Percentiles rank a stretch among this genome's conserved stretches.
Conservation (phyloP, 2,329 filamentous ascomycete genomes). For the Helicocarpus griseus region DNA sequence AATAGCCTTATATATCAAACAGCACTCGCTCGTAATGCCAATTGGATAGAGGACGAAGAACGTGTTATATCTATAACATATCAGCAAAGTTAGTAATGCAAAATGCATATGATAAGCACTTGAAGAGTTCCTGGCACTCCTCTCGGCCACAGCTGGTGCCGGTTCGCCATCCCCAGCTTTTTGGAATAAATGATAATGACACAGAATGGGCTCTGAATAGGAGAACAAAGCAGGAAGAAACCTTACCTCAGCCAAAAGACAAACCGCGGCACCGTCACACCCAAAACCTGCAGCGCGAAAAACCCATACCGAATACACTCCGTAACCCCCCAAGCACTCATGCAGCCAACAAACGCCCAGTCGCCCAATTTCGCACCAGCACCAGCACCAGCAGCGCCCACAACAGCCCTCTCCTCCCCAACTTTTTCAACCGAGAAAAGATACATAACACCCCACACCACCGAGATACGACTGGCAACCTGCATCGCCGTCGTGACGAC, state of each 20-base stretch:
- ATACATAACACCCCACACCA: slow-evolving; percentile 77
- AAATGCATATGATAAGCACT: background rate
- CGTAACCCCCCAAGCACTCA: slow-evolving; percentile 79
- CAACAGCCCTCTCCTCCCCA: slow-evolving; percentile 49
- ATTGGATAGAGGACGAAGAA: slow-evolving; percentile 90
- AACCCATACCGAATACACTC: slow-evolving; percentile 91
- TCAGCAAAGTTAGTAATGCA: background rate
- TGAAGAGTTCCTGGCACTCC: no score
- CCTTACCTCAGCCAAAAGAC: slow-evolving; percentile 73
- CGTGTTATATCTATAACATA: slow-evolving; percentile 56
- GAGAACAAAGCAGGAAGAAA: no score
- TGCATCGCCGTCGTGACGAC: slow-evolving; percentile 82
- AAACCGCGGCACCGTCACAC: slow-evolving; percentile 48
- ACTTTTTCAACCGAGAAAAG: slow-evolving; percentile 58
- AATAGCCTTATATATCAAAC: slow-evolving; percentile 63
- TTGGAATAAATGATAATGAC: no score
- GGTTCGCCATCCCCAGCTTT: no score
- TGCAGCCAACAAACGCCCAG: slow-evolving; percentile 37
- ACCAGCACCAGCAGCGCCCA: slow-evolving; percentile 19
- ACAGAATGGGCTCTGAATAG: no score
- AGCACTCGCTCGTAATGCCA: slow-evolving; percentile 80
- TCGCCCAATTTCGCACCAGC: slow-evolving; percentile 23
- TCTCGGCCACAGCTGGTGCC: no score
- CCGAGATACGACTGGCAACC: slow-evolving; percentile 73
- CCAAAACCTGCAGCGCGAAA: slow-evolving; percentile 60